Percentiles rank a stretch among this genome's conserved stretches.
These are phyloP conservation scores for Pseudogymnoascus sp. DNA, from an alignment of 2,329 filamentous ascomycete species.

Conservation along the genomic window DNA sequence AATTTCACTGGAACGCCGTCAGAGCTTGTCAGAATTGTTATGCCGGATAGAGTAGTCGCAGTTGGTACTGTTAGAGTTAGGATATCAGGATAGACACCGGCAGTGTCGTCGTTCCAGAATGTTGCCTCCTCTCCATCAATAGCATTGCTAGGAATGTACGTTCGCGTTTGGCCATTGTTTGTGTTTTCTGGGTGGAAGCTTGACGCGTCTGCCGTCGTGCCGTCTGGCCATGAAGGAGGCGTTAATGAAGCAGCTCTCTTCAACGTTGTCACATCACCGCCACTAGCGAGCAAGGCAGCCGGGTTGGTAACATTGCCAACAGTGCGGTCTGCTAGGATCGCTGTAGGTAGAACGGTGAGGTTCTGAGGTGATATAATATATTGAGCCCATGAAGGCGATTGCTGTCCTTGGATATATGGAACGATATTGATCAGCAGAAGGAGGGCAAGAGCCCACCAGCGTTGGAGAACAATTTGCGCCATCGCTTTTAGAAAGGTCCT, in stretches of 20 bases:
- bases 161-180: not conserved
- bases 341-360: conserved; percentile 28
- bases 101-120: conserved; percentile 7
- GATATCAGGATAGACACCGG: not conserved
- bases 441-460: conserved; percentile 2
- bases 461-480: not conserved
- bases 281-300: conserved; percentile 28
- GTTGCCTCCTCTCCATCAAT: not conserved
- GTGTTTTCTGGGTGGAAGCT: not conserved
- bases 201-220: conserved; percentile 3
- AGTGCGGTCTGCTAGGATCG: conserved; percentile 29
- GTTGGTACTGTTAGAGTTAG: not conserved
- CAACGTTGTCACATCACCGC: conserved; percentile 26
- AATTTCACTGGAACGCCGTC: conserved; percentile 3
- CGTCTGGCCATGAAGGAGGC: not conserved
- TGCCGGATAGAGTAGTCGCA: not conserved
- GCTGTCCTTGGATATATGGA: conserved; percentile 11
- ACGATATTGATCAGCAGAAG: not conserved
- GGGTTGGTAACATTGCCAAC: conserved; percentile 34
- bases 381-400: conserved; percentile 29
- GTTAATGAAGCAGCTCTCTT: conserved; percentile 21
- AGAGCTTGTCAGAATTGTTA: not conserved
- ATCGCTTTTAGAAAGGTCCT: not conserved
- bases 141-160: not conserved
- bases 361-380: conserved; percentile 34